phyloP scores from a whole-genome alignment of 371 early-diverging fungal species.

The Mucor indicus region DNA sequence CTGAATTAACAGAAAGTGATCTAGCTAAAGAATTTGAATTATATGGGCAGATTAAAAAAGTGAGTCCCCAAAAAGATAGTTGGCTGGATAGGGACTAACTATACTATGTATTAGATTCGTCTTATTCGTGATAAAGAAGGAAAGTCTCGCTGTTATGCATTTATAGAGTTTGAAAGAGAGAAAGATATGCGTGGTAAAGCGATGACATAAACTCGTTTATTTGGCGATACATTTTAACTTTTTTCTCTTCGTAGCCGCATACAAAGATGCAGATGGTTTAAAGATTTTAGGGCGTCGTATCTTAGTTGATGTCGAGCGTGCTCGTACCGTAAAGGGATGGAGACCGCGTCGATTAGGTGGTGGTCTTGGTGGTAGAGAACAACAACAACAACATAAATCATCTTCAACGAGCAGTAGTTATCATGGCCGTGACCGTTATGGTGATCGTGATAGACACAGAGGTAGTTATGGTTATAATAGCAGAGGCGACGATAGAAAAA shows the following conservation, averaged over 20 bases:
- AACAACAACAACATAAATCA: conserved; percentile 40
- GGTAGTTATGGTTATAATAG: conserved; percentile 18
- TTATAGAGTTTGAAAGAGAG: conserved; percentile 94
- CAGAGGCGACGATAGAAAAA: conserved; percentile 39
- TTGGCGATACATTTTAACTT: not conserved
- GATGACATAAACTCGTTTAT: not conserved
- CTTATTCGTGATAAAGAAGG: conserved; percentile 67
- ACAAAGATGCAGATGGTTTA: conserved; percentile 87
- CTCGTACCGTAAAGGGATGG: conserved; percentile 95
- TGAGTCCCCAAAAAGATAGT: conserved; percentile 11
- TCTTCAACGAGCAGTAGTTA: conserved; percentile 44
- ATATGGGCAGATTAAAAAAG: conserved; percentile 82
- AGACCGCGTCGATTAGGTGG: conserved; percentile 89
- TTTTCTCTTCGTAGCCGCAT: conserved; percentile 58
- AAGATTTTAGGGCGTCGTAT: conserved; percentile 84
- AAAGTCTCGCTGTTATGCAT: conserved; percentile 91
- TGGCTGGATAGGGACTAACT: not conserved
- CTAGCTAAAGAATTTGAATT: conserved; percentile 78
- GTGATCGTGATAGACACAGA: conserved; percentile 24
- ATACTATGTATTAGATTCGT: conserved; percentile 55
- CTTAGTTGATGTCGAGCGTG: conserved; percentile 95
- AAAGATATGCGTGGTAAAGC: conserved; percentile 77
- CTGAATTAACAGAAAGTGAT: conserved; percentile 79
- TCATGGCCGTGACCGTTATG: conserved; percentile 43
- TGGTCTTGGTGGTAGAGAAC: conserved; percentile 85